Evolutionary conservation across 768 basidiomycete species (phyloP).

Genomic region (Suillus subalutaceus): DNA sequence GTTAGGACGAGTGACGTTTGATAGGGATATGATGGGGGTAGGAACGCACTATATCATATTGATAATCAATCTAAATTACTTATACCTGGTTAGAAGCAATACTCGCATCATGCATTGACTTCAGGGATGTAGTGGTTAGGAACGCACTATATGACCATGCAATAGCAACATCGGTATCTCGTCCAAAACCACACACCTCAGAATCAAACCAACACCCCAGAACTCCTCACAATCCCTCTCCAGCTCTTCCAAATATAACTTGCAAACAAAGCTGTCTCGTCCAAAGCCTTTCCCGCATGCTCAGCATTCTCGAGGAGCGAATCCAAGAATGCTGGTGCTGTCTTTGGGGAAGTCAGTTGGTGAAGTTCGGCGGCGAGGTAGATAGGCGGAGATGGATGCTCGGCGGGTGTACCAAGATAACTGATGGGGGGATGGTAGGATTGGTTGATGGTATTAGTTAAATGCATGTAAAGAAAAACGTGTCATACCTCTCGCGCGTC

Average conservation of each 20-base stretch:
- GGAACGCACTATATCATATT: too few relatives aligned
- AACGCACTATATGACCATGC: neutral
- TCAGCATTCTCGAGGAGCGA: slow-evolving; percentile 56
- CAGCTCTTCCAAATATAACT: slow-evolving; percentile 54
- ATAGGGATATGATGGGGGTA: too few relatives aligned
- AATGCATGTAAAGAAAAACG: neutral
- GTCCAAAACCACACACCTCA: neutral
- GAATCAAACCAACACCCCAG: slow-evolving; percentile 43
- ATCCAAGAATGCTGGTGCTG: slow-evolving; percentile 68
- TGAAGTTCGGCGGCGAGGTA: slow-evolving; percentile 84
- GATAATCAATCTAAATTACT: too few relatives aligned
- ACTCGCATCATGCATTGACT: neutral
- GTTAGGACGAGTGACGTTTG: too few relatives aligned
- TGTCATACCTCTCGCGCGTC: slow-evolving; percentile 55
- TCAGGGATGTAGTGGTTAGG: neutral
- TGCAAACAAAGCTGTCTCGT: slow-evolving; percentile 58
- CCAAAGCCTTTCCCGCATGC: slow-evolving; percentile 46
- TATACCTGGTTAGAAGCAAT: neutral
- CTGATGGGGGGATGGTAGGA: slow-evolving; percentile 35
- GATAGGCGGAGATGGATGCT: slow-evolving; percentile 62
- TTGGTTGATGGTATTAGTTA: neutral
- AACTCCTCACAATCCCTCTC: slow-evolving; percentile 71
- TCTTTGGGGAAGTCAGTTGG: slow-evolving; percentile 76
- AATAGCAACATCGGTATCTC: neutral
- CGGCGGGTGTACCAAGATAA: slow-evolving; percentile 74